These are phyloP conservation scores for Dictyostelium firmibasis DNA, from an alignment of 78 protist genomes.

Conservation along the genomic window DNA sequence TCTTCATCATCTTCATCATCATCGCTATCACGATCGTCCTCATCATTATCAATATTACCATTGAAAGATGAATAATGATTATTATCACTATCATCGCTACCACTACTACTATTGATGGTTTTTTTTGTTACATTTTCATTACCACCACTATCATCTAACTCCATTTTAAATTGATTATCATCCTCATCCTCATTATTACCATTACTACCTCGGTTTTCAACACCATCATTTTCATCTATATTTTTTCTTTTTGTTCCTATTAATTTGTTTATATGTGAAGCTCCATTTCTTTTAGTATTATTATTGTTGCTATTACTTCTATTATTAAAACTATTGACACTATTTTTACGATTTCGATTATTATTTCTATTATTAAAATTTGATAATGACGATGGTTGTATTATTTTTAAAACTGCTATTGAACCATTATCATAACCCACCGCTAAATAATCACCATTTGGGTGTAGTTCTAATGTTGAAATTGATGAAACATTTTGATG, in stretches of 20 bases:
- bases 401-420: constrained; percentile 20
- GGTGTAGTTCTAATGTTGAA: constrained; percentile 33
- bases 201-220: not conserved
- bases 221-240: not conserved
- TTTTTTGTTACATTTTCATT: not conserved
- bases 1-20: not conserved
- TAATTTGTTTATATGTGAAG: not conserved
- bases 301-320: not conserved
- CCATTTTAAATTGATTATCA: constrained; percentile 12
- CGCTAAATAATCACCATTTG: constrained; percentile 29
- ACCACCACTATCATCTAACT: not conserved
- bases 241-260: constrained; percentile 5
- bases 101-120: not conserved
- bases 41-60: too few species aligned
- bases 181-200: not conserved
- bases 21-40: not conserved
- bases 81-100: not conserved
- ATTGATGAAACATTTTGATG: not conserved
- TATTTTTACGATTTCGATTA: not conserved
- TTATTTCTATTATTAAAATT: not conserved
- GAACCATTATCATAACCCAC: constrained; percentile 64
- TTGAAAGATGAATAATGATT: too few species aligned
- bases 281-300: not conserved
- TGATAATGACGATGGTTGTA: not conserved
- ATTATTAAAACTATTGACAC: not conserved